phyloP scores from a whole-genome alignment of 139 green algal genomes.

The Haematococcus lacustris region DNA sequence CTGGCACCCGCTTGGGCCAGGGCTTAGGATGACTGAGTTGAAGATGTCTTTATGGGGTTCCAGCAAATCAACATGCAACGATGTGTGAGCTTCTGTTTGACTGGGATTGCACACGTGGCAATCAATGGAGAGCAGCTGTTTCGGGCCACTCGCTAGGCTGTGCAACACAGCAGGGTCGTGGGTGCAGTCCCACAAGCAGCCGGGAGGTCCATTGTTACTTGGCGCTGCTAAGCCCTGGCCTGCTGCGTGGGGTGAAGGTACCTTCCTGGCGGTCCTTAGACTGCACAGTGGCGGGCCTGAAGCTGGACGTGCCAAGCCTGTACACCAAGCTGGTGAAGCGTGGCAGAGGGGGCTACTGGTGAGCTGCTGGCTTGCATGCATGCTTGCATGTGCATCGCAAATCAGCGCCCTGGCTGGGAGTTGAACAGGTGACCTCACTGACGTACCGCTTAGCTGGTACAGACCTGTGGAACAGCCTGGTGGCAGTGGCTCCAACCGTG shows the following conservation, averaged over 20 bases:
- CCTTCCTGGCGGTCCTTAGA: background rate
- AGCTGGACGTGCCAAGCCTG: constrained; percentile 1
- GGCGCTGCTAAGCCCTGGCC: background rate
- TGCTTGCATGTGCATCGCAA: too few relatives aligned
- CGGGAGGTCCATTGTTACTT: background rate
- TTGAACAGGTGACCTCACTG: too few relatives aligned
- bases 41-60: too few relatives aligned
- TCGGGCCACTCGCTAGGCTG: background rate
- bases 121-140: background rate
- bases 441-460: too few relatives aligned
- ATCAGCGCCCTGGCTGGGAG: too few relatives aligned
- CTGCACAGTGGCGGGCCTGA: background rate
- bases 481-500: too few relatives aligned
- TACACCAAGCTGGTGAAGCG: constrained; percentile 7
- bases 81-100: too few relatives aligned
- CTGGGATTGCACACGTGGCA: background rate
- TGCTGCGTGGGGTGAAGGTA: background rate
- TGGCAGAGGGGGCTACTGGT: background rate
- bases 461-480: too few relatives aligned
- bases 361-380: too few relatives aligned
- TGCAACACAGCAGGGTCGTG: background rate
- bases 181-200: background rate
- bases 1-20: background rate
- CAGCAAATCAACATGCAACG: too few relatives aligned
- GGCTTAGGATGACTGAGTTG: too few relatives aligned